Evolutionary conservation across 2,329 filamentous ascomycete genomes (phyloP), one percentile per base, ranked within the genome.

Genomic region (Colletotrichum spinosum): DNA sequence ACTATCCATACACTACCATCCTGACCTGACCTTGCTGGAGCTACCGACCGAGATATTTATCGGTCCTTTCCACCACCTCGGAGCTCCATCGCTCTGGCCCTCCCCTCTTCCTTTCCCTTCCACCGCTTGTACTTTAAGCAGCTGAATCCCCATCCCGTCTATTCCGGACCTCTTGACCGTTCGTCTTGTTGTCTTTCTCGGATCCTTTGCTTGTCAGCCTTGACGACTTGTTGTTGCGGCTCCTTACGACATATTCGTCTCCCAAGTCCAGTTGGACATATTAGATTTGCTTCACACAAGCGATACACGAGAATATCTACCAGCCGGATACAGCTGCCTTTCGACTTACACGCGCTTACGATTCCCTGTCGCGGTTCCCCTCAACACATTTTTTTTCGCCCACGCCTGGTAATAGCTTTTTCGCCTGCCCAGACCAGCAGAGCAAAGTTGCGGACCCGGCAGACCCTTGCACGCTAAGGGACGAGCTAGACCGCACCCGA

Each of bases 41-140:
- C 25, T 25, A 25, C 25, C 25, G 25, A 25, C 33, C 15, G 38
- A 65, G 51, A 55, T 65, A 65, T 64, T 39, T 65, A 65, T 65
- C 58, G 62, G 62, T 62, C 62, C 62, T 65, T 58, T 65, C 62
- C 62, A 56, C 62, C 58, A 62, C 48, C 48, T 56, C 17, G 39
- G 62, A 41, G 52, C 52, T 65, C 62, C 62, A 65, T 65, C 58
- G 46, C 58, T 39, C 52, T 56, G 35, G 42, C 55, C 64, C 45
- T 67, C 64, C 54, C 60, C 50, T 48, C 60, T 65, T 59, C 45
- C 41, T 55, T 54, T 41, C 52, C 60, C 48, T 53, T 37, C 53
- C n/a, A 9, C 15, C 41, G n/a, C 41, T 38, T 41, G n/a, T 58
- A 58, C 62, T 65, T 61, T 61, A 65, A 55, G 51, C 45, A 46